phyloP scores from a whole-genome alignment of 192 early-diverging fungal species.

The Coemansia sp. region DNA sequence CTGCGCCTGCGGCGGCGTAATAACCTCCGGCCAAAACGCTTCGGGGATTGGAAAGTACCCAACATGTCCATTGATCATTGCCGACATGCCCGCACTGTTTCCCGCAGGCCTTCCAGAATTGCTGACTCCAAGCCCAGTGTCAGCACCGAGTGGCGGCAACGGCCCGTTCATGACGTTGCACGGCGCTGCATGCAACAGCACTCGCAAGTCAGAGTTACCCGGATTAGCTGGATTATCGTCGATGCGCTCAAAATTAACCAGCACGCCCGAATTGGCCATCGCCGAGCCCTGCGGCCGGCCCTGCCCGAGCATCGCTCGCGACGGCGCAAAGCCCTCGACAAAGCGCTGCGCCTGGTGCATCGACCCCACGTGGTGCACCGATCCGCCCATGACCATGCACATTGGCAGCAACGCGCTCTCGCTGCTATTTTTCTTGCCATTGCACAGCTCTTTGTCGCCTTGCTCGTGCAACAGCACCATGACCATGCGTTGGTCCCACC shows the following conservation, averaged over 20 bases:
- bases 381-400: slow-evolving; percentile 71
- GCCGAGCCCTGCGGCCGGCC: slow-evolving; percentile 25
- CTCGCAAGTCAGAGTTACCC: slow-evolving; percentile 41
- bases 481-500: slow-evolving; percentile 78
- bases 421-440: slow-evolving; percentile 41
- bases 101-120: slow-evolving; percentile 10
- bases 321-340: slow-evolving; percentile 58
- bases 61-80: slow-evolving; percentile 42
- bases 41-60: slow-evolving; percentile 76
- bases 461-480: slow-evolving; percentile 63
- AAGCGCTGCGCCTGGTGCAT: slow-evolving; percentile 62
- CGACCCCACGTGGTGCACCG: slow-evolving; percentile 53
- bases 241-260: slow-evolving; percentile 65
- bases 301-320: slow-evolving; percentile 13
- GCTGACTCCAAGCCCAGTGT: neutral
- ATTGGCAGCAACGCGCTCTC: slow-evolving; percentile 63
- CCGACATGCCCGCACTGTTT: slow-evolving; percentile 39
- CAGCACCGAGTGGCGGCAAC: slow-evolving; percentile 35
- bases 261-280: slow-evolving; percentile 50
- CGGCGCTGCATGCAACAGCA: slow-evolving; percentile 35
- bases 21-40: slow-evolving; percentile 64
- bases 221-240: slow-evolving; percentile 48
- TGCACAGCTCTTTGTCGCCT: slow-evolving; percentile 26
- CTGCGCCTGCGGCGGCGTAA: slow-evolving; percentile 19
- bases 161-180: slow-evolving; percentile 35